Conservation (phyloP, 2,329 filamentous ascomycete genomes). For the Colletotrichum sp. region DNA sequence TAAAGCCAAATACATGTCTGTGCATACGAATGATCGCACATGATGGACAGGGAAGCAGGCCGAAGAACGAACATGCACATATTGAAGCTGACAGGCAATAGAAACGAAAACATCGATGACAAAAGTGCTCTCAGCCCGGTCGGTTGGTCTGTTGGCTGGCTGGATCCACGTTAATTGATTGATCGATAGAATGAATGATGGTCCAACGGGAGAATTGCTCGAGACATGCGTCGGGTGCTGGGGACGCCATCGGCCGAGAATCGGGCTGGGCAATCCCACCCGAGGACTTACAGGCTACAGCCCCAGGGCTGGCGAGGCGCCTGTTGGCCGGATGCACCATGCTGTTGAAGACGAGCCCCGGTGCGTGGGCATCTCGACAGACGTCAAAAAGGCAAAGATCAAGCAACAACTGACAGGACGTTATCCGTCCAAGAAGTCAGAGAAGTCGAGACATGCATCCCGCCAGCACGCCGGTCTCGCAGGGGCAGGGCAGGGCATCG, state of each 20-base stretch:
- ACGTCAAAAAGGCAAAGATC: background rate
- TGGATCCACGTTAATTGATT: background rate
- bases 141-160: background rate
- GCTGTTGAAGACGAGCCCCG: background rate
- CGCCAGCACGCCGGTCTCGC: background rate
- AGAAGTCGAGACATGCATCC: background rate
- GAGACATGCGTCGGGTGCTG: conserved; percentile 7
- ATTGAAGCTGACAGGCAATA: background rate
- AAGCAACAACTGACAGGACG: background rate
- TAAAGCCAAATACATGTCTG: background rate
- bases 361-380: background rate
- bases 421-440: background rate
- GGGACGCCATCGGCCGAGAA: conserved; percentile 5
- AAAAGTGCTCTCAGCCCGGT: background rate
- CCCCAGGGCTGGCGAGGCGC: background rate
- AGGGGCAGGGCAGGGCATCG: background rate
- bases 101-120: background rate
- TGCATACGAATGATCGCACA: background rate
- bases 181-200: background rate
- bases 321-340: background rate
- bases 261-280: background rate
- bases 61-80: background rate
- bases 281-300: background rate
- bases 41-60: background rate
- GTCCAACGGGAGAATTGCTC: background rate